A percentile compares a stretch with the other conserved stretches of the same genome.
Conservation (phyloP, 2,329 filamentous ascomycete species). For the Colletotrichum sp. region DNA sequence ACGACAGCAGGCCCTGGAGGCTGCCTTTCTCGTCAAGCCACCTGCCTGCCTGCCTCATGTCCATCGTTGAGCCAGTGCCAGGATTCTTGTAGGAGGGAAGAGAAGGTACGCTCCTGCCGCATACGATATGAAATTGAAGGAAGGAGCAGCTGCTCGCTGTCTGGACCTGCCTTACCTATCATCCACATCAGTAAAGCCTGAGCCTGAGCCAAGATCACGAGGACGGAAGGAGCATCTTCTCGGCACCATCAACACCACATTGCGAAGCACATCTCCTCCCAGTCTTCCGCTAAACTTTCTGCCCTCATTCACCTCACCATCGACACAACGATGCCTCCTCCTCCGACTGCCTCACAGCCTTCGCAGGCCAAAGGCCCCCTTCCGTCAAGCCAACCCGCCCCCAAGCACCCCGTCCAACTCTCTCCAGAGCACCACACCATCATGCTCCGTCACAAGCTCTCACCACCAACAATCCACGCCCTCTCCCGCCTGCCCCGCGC, state of each 20-base stretch:
- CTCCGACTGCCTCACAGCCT: not conserved
- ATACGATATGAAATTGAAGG: not conserved
- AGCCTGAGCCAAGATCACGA: not conserved
- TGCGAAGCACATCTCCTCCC: not conserved
- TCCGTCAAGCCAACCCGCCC: not conserved
- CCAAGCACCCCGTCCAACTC: not conserved
- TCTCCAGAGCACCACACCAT: conserved; percentile 12
- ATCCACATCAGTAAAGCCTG: not conserved
- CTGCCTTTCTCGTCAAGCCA: not conserved
- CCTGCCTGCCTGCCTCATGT: not conserved
- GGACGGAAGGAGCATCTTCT: not conserved
- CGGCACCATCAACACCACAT: not conserved
- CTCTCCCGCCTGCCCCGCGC: conserved; percentile 14
- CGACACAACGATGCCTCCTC: not conserved
- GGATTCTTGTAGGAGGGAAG: not conserved
- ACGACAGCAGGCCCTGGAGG: no score
- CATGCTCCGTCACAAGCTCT: conserved; percentile 19
- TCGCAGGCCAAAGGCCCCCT: not conserved
- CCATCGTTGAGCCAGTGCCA: not conserved
- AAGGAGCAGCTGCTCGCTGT: not conserved
- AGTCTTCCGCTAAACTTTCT: not conserved
- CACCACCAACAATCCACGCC: conserved; percentile 8
- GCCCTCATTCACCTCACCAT: not conserved
- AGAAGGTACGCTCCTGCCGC: not conserved
- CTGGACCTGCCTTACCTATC: not conserved